Evolutionary conservation across 2,329 filamentous ascomycete species (phyloP).

Genomic region (Ilyonectria destructans): DNA sequence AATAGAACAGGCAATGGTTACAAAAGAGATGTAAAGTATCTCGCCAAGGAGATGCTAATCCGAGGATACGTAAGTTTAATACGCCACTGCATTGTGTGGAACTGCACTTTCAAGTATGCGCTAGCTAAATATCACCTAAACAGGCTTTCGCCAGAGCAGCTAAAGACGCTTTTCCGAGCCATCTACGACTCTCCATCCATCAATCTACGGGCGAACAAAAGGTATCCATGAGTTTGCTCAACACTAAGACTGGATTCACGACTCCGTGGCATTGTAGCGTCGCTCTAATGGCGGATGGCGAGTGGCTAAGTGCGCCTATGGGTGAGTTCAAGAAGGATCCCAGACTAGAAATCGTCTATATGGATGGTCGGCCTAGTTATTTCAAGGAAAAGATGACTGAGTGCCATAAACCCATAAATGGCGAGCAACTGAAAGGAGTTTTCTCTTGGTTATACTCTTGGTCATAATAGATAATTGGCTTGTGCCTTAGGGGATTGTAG

Average conservation of each 20-base stretch:
- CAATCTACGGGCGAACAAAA: slow-evolving; percentile 49
- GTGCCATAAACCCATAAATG: neutral
- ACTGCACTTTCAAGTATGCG: neutral
- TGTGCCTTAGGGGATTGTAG: no score
- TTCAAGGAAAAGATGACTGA: slow-evolving; percentile 34
- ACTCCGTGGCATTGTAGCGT: slow-evolving; percentile 53
- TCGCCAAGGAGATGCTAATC: slow-evolving; percentile 53
- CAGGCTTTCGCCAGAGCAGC: slow-evolving; percentile 52
- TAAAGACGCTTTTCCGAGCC: slow-evolving; percentile 45
- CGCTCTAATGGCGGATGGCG: slow-evolving; percentile 40
- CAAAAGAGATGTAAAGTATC: slow-evolving; percentile 46
- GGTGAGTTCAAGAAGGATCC: slow-evolving; percentile 46
- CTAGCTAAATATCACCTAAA: neutral
- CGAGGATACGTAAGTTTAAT: slow-evolving; percentile 48
- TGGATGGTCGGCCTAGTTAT: slow-evolving; percentile 43
- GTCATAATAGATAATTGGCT: no score
- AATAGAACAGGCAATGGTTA: slow-evolving; percentile 44
- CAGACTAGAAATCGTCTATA: slow-evolving; percentile 43
- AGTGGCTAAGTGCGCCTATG: slow-evolving; percentile 47
- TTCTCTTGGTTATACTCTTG: no score
- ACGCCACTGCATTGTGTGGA: neutral
- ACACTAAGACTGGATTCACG: slow-evolving; percentile 51
- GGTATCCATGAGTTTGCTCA: slow-evolving; percentile 49
- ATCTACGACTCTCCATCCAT: slow-evolving; percentile 52
- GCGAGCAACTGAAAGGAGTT: neutral